Base-by-base conservation (phyloP, 2,329 filamentous ascomycete genomes). In the Sporothrix euskadiensis region DNA sequence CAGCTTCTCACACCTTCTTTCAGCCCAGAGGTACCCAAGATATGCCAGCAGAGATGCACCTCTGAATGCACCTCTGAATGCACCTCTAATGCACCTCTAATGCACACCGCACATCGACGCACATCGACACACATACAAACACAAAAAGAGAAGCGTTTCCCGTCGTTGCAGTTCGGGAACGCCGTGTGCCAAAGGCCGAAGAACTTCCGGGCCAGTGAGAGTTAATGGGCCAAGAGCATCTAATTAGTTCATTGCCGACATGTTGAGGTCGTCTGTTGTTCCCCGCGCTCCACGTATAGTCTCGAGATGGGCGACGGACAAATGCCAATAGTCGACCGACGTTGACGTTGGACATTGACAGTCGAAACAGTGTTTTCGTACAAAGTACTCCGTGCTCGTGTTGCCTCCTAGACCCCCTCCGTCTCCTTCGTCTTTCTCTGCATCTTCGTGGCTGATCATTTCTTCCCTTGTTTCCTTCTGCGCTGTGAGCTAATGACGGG, bases 141-240 rank as follows among this genome's bases (percentile, higher is more conserved):
- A 14, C 0, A 35, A 35, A 35, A 35, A 35, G 35, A 35, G 35
- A 9, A 56, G 10, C 14, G 30, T 10, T 32, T 56, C 66, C 66
- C 47, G 66, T 14, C 19, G 66, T 69, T 54, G 30, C 66, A 49
- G 30, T 56, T 56, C 66, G 66, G 66, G 47, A 47, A 54, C 66
- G 66, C 66, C 66, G 61, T 47, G 32, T 39, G 26, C 19, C 63
- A 49, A 69, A n/a, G 66, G 47, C 66, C 66, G 66, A 69, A 69
- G 66, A 69, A 56, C 66, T 54, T 32, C 66, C 66, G 66, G 39
- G 32, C 39, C 8, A 10, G 39, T 49, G 41, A 16, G 30, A 39
- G 16, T 44, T 8, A 12, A 14, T 12, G 12, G 12, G 6, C 41
- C 41, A 44, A 12, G 41, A 44, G 12, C 12, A 14, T 3, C 3